These are phyloP conservation scores for Nemania sp. DNA, from an alignment of 2,329 filamentous ascomycete species.

Conservation along the genomic window DNA sequence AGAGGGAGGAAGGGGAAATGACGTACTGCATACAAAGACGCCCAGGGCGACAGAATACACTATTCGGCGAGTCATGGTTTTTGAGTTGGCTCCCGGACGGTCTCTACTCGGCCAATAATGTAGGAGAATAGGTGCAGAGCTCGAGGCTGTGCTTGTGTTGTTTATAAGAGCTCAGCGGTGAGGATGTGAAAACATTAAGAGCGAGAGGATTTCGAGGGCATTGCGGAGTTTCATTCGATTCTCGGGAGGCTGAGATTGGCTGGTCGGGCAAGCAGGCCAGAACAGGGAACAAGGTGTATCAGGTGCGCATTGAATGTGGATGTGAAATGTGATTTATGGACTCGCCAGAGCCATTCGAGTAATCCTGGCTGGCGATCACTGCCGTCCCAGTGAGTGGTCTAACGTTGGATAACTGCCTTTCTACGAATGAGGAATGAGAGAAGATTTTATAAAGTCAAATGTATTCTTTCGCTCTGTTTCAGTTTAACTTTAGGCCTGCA, in stretches of 20 bases:
- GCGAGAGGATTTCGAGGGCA: neutral
- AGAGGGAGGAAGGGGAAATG: constrained; percentile 25
- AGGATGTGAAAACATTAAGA: neutral
- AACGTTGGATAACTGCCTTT: neutral
- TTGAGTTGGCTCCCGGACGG: neutral
- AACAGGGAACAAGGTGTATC: constrained; percentile 12
- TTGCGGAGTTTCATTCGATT: neutral
- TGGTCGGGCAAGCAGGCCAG: neutral
- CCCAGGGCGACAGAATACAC: constrained; percentile 47
- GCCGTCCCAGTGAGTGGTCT: neutral
- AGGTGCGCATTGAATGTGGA: constrained; percentile 19
- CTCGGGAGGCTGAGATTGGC: constrained; percentile 1
- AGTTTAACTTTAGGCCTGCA: too few species aligned
- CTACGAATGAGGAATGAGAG: too few species aligned
- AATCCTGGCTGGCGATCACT: constrained; percentile 16
- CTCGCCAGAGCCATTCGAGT: constrained; percentile 10
- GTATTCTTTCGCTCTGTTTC: too few species aligned
- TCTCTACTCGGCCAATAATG: constrained; percentile 17
- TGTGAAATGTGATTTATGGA: constrained; percentile 8
- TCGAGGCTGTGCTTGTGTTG: neutral
- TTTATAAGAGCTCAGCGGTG: neutral
- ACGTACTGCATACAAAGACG: constrained; percentile 49
- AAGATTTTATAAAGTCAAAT: too few species aligned
- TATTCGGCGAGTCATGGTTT: constrained; percentile 47
- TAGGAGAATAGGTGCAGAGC: neutral